Base-by-base conservation (phyloP, 805 yeast genomes). In the Zygotorulaspora chibaensis region DNA sequence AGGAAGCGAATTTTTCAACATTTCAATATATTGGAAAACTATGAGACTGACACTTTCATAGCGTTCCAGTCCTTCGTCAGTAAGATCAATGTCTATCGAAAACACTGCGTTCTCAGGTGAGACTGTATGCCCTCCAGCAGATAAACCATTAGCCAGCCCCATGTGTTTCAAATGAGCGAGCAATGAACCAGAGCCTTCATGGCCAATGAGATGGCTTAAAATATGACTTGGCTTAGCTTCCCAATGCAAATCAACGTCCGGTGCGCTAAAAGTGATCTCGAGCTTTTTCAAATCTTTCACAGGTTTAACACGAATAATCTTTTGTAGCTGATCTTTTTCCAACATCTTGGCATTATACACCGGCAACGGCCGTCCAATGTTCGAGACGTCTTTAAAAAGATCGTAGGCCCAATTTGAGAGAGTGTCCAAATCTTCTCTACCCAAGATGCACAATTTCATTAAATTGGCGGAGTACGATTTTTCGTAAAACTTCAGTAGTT, bases 111-210 rank as follows among this genome's bases (percentile, higher is more conserved):
- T 79, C 2, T 84, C 93, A 38, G 79, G 72, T 20, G 89, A 81
- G 8, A 83, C 74, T 29, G 77, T 75, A 53, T 79, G 74, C 34
- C 79, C 74, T 8, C 96, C 96, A 28, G 89, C 80, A 30, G 88
- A 79, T 42, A 91, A 72, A 13, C 78, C 83, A 54, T 79, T 84
- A 6, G 91, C 96, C 88, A 90, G 86, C 11, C 90, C 85, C 52
- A 76, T 70, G 28, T 68, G 62, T 66, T 88, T 91, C 53, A 91
- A 75, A 52, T 73, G 75, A 45, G 81, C 77, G 29, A 88, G 71
- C 15, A 91, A 63, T 1, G 96, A 88, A 1, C 98, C 98, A 40
- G 82, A 74, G 39, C 93, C 86, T 68, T 91, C 99, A 65, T 91
- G 98, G 34, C 98, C 98, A 39, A 91, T 69, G 43, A 93, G 71